Evolutionary conservation across 2,329 filamentous ascomycete genomes (phyloP), one percentile per base, ranked within the genome.

Genomic region (Colletotrichum endophyticum): DNA sequence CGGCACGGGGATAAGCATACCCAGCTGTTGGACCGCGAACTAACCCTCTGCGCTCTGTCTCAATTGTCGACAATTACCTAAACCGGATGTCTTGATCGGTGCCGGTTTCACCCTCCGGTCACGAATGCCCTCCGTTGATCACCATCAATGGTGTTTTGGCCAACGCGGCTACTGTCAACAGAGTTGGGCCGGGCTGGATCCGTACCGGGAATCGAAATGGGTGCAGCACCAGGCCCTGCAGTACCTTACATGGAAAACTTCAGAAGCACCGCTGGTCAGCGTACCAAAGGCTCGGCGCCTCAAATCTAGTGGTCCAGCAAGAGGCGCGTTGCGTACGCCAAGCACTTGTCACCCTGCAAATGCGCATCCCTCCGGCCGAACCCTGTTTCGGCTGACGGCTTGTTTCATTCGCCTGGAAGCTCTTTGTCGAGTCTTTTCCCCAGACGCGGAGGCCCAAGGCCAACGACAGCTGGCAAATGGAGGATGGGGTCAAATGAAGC

Each of bases 211-310:
- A 39, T 61, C 32, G 34, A 25, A 27, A 28, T 62, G 57, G 57
- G 22, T 32, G 64, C 56, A 67, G 73, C 57, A 61, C 32, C 56
- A 62, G 32, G 63, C 25, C 69, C 59, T 32, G 63, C 70, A 63
- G 73, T 76, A 68, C 73, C 73, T 75, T 73, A 75, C 73, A 73
- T 73, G 57, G 73, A 68, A 30, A 15, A 56, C 7, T 28, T 16
- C 44, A 69, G 70, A 59, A 73, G 63, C 44, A 36, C 57, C 25
- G 13, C n/a, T 62, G 22, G 25, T 59, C 64, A 44, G 39, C 19
- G 39, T 28, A 67, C 56, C 27, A 70, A 62, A 63, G 70, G 64
- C 70, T 57, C 34, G 70, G 73, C 44, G 73, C 70, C 19, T 56
- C 56, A 25, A 49, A 49, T 59, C 62, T 34, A 69, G 69, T 66